A percentile compares a stretch with the other conserved stretches of the same genome.
Conservation (phyloP, 1,284 basidiomycete genomes). For the Papiliotrema flavescens region DNA sequence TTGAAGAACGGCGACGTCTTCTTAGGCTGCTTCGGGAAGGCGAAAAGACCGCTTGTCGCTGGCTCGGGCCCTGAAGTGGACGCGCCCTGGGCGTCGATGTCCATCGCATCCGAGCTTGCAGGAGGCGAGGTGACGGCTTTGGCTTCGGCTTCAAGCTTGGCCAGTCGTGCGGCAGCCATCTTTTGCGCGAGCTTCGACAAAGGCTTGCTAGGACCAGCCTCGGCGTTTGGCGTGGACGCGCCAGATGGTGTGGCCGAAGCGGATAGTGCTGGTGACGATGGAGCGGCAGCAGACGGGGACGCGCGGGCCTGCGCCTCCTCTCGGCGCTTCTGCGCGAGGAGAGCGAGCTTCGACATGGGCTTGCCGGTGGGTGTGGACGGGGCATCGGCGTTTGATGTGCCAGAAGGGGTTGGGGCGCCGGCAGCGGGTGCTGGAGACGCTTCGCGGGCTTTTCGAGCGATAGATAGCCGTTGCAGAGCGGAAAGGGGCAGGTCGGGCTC, state of each 20-base stretch:
- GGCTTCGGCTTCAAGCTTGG: constrained; percentile 19
- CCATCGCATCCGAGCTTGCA: constrained; percentile 21
- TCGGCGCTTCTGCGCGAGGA: constrained; percentile 62
- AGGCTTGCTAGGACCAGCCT: constrained; percentile 48
- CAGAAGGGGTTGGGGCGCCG: constrained; percentile 1
- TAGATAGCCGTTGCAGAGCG: constrained; percentile 66
- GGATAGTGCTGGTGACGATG: constrained; percentile 6
- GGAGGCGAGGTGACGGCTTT: constrained; percentile 10
- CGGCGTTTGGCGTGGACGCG: constrained; percentile 48
- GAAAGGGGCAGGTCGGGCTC: constrained; percentile 55
- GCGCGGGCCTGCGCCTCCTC: constrained; percentile 28
- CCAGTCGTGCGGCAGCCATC: constrained; percentile 47
- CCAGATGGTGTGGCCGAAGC: not conserved
- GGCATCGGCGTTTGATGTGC: not conserved
- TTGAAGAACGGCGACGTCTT: constrained; percentile 40
- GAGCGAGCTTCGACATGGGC: constrained; percentile 64
- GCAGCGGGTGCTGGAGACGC: constrained; percentile 9
- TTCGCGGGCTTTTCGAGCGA: constrained; percentile 40
- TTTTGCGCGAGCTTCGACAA: constrained; percentile 56
- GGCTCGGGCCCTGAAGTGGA: not conserved
- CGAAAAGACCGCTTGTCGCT: constrained; percentile 10
- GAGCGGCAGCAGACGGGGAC: constrained; percentile 5
- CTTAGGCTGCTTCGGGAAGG: constrained; percentile 1
- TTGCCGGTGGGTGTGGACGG: constrained; percentile 24
- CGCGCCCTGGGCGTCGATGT: not conserved